Base-by-base conservation (phyloP, 2,329 filamentous ascomycete genomes). In the Keithomyces neogunnii region DNA sequence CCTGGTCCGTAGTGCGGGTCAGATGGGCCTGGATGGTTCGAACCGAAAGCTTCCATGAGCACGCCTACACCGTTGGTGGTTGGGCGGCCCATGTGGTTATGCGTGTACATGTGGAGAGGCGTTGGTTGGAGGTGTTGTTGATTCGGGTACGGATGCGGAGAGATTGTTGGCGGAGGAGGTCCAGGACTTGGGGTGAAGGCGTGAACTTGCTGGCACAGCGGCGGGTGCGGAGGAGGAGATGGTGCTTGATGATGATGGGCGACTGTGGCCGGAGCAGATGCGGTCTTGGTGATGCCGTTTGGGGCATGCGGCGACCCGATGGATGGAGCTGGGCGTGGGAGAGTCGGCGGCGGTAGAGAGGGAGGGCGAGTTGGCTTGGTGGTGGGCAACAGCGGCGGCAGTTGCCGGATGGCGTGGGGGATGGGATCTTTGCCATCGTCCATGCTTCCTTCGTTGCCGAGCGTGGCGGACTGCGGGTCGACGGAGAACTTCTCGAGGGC, bases 371-470 rank as follows among this genome's bases (percentile, higher is more conserved):
- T 13, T 19, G 26, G 33, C 8, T 28, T 47, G 6, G 49, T 48
- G 26, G 45, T 45, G 9, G 46, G 36, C 10, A 49, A 50, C 40
- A 60, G 19, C 19, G 51, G 49, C 38, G 53, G 50, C 30, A 59
- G 36, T 32, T 57, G 57, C 10, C 57, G 51, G n/a, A 60, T 47
- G 36, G 59, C 57, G 4, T 54, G 57, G 9, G 66, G 63, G 2
- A 66, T 56, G 10, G 63, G 61, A 28, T 70, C 66, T 50, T 60
- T 67, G 51, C 74, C 73, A 47, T 78, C 75, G 6, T 73, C 73
- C 76, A 78, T 78, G 47, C 73, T 72, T 9, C 69, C 71, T 52
- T 77, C 72, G 11, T 69, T 63, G 13, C 63, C 66, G 5, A 69
- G 62, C 3, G 68, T 62, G 32, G 66, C 60, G 11, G 67, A 67